Conservation (phyloP, 139 green algal genomes). For the Picochlorum sp. region DNA sequence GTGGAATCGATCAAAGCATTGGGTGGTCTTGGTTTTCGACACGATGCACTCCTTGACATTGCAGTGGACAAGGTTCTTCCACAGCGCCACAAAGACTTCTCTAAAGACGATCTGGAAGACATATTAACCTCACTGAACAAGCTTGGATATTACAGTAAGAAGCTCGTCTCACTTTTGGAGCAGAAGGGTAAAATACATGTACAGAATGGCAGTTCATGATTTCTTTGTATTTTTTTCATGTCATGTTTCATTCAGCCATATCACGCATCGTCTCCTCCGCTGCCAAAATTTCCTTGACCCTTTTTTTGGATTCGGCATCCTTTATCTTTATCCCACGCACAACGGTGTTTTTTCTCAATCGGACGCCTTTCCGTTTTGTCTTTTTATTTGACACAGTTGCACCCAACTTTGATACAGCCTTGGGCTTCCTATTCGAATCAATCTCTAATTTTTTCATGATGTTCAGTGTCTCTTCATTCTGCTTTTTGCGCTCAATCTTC, state of each 20-base stretch:
- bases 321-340: constrained; percentile 25
- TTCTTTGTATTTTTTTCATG: too few relatives aligned
- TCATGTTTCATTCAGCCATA: constrained; percentile 4
- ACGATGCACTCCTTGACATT: constrained; percentile 17
- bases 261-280: constrained; percentile 24
- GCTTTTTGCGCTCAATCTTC: constrained; percentile 12
- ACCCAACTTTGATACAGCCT: neutral
- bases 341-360: constrained; percentile 23
- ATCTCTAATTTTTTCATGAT: constrained; percentile 1
- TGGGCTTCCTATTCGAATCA: neutral
- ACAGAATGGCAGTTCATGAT: too few relatives aligned
- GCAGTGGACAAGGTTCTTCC: constrained; percentile 15
- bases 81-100: constrained; percentile 16
- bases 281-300: constrained; percentile 25
- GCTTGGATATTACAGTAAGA: constrained; percentile 28
- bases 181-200: neutral
- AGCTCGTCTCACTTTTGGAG: constrained; percentile 22
- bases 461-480: constrained; percentile 7
- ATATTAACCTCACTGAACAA: constrained; percentile 26
- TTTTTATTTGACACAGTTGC: constrained; percentile 14
- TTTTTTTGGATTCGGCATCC: constrained; percentile 21
- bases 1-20: constrained; percentile 23
- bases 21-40: constrained; percentile 18
- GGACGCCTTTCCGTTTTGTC: constrained; percentile 10
- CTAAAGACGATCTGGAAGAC: constrained; percentile 15